Evolutionary conservation across 1,284 basidiomycete species (phyloP).

Genomic region (Cutaneotrichosporon cutaneum): DNA sequence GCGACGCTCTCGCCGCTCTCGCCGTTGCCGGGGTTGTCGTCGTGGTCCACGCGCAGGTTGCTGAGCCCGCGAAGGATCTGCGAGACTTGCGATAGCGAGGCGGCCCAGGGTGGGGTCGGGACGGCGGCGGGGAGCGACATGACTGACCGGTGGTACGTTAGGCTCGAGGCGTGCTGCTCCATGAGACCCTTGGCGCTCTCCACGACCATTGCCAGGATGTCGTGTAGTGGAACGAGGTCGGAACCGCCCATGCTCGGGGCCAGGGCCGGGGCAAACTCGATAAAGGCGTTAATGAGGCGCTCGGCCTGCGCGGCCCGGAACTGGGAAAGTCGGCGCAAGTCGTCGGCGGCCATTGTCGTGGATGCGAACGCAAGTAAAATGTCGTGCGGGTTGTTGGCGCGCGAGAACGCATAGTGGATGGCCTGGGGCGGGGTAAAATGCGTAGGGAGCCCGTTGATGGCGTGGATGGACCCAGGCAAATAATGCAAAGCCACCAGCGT

Average conservation of each 20-base stretch:
- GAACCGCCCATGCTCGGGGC: constrained; percentile 16
- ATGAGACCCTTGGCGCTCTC: constrained; percentile 43
- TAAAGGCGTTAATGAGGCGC: constrained; percentile 30
- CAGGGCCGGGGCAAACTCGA: constrained; percentile 28
- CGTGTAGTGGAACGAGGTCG: constrained; percentile 36
- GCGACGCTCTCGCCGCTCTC: constrained; percentile 35
- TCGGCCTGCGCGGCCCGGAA: constrained; percentile 36
- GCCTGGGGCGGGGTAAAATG: constrained; percentile 20
- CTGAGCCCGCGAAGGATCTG: constrained; percentile 22
- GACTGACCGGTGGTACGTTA: constrained; percentile 26
- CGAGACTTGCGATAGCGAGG: constrained; percentile 28
- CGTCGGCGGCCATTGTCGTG: constrained; percentile 22
- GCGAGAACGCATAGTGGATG: constrained; percentile 33
- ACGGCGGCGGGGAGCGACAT: constrained; percentile 19
- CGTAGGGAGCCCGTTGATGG: constrained; percentile 34
- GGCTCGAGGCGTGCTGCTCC: constrained; percentile 39
- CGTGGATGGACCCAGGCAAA: constrained; percentile 33
- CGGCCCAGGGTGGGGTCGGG: constrained; percentile 30
- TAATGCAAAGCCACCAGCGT: constrained; percentile 40
- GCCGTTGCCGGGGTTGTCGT: constrained; percentile 13
- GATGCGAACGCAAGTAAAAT: constrained; percentile 31
- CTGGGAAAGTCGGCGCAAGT: constrained; percentile 35
- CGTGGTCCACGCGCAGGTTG: constrained; percentile 15
- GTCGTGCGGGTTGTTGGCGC: constrained; percentile 37
- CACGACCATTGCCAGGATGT: constrained; percentile 34